These are phyloP conservation scores for Viola odorata DNA, from an alignment of 345 rosid species.

Conservation along the genomic window DNA sequence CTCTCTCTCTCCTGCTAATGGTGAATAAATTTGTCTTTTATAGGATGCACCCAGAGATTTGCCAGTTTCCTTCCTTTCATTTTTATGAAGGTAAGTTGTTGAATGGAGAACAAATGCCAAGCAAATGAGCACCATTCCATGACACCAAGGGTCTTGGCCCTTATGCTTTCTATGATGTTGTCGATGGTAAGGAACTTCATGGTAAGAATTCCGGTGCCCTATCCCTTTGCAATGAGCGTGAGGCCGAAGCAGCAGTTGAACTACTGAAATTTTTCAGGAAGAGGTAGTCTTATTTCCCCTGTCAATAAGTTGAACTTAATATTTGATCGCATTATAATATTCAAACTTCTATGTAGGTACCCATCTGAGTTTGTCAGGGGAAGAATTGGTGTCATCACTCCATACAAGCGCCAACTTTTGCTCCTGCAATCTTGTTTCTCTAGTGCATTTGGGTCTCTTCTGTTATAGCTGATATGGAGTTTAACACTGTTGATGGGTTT, in stretches of 20 bases:
- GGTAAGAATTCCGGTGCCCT: constrained; percentile 65
- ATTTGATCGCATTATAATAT: background rate
- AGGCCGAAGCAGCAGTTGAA: constrained; percentile 88
- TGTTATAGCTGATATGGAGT: constrained; percentile 68
- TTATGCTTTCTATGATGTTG: constrained; percentile 68
- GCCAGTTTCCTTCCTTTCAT: constrained; percentile 78
- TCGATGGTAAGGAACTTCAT: constrained; percentile 78
- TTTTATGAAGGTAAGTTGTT: constrained; percentile 82
- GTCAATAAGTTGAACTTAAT: background rate
- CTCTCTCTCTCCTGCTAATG: constrained; percentile 1
- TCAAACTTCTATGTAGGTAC: constrained; percentile 35
- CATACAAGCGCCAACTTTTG: constrained; percentile 79
- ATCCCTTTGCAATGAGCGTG: constrained; percentile 75
- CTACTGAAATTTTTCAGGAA: constrained; percentile 61
- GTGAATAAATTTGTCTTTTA: constrained; percentile 13
- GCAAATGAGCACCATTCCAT: constrained; percentile 73
- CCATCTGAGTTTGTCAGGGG: constrained; percentile 73
- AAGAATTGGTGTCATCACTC: constrained; percentile 85
- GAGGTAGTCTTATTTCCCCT: constrained; percentile 36
- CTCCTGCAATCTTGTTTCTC: constrained; percentile 71
- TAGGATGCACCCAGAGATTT: constrained; percentile 99
- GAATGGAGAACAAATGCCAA: constrained; percentile 62
- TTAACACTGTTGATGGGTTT: constrained; percentile 94
- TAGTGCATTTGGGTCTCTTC: constrained; percentile 73
- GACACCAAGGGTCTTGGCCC: constrained; percentile 65